Evolutionary conservation across 176 grass and related monocot genomes (phyloP).

Genomic region (Oryza nivara): DNA sequence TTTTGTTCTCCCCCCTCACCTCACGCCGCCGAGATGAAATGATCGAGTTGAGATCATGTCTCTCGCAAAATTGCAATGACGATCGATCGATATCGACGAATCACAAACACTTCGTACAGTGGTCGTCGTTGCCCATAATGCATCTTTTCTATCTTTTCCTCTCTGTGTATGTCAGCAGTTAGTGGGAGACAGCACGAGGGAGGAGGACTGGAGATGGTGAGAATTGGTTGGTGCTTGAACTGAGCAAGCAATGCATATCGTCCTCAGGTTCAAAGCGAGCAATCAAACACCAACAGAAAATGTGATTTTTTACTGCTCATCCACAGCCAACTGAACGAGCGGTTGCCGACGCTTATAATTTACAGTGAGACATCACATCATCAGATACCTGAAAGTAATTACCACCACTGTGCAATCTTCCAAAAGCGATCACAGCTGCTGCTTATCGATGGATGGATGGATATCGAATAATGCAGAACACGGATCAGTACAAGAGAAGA

Average conservation of each 20-base stretch:
- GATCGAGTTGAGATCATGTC: background rate
- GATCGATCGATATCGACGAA: slow-evolving; percentile 14
- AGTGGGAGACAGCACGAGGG: slow-evolving; percentile 33
- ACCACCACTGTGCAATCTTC: background rate
- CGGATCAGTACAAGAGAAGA: background rate
- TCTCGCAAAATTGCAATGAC: slow-evolving; percentile 9
- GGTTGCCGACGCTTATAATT: slow-evolving; percentile 6
- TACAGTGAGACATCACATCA: background rate
- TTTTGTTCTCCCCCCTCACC: slow-evolving; percentile 1
- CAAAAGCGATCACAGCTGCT: background rate
- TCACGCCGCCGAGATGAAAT: background rate
- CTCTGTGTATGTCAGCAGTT: background rate
- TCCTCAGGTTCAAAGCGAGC: slow-evolving; percentile 23
- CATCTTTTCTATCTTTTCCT: background rate
- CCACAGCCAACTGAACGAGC: background rate
- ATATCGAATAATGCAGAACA: background rate
- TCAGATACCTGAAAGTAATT: background rate
- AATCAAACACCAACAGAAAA: background rate
- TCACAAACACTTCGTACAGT: background rate
- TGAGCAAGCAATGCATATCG: background rate
- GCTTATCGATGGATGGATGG: background rate
- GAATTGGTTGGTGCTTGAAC: background rate
- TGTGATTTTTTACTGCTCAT: background rate
- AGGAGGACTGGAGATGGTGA: background rate
- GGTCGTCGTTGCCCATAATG: slow-evolving; percentile 17